Conservation (phyloP, 306 rosid species). For the Fragaria vesca region DNA sequence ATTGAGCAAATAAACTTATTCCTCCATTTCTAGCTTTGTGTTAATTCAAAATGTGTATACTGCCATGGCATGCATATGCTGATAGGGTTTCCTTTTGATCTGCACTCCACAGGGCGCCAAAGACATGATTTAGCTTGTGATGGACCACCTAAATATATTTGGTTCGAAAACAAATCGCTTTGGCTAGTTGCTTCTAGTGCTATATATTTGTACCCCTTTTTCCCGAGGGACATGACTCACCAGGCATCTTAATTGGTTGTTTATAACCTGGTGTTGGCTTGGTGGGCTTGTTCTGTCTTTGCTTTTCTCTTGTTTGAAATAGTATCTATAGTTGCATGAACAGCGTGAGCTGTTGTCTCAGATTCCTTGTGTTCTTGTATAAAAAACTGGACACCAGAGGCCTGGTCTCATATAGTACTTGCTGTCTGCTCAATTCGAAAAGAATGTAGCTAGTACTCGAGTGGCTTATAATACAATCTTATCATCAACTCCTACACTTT, state of each 20-base stretch:
- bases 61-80: not conserved
- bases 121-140: not conserved
- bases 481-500: not conserved
- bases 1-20: too few species aligned
- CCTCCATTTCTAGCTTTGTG: too few species aligned
- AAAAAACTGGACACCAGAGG: slow-evolving; percentile 5
- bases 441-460: not conserved
- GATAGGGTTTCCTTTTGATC: not conserved
- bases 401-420: not conserved
- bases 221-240: not conserved
- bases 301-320: slow-evolving; percentile 9
- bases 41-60: not conserved
- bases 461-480: not conserved
- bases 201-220: not conserved
- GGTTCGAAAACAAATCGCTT: slow-evolving; percentile 3
- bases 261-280: slow-evolving; percentile 4
- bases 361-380: slow-evolving; percentile 44
- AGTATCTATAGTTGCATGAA: slow-evolving; percentile 36
- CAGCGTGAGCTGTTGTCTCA: slow-evolving; percentile 42
- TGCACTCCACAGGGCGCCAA: not conserved
- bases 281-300: not conserved
- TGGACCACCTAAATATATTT: slow-evolving; percentile 2
- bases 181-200: not conserved
- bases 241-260: not conserved
- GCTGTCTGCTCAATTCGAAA: not conserved